Evolutionary conservation across 257 asterid species (phyloP), one percentile per base, ranked within the genome.

Genomic region (Lithospermum erythrorhizon): DNA sequence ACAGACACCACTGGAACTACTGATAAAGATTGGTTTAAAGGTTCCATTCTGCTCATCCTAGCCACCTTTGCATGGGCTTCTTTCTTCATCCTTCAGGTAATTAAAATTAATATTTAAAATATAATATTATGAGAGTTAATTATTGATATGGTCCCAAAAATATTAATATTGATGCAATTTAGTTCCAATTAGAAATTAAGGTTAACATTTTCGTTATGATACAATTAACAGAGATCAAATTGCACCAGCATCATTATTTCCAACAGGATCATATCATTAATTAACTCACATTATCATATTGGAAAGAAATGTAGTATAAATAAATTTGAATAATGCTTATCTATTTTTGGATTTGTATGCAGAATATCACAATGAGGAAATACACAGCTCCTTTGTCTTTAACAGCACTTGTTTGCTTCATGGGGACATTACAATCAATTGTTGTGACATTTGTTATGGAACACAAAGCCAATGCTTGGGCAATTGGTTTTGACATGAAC

Each of bases 61-160:
- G 98, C 96, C 59, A 85, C 98, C 25, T 61, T 90, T 48, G 91
- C 95, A 6, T 90, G 98, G 98, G 91, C 98, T 32, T 74, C 89
- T 52, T 83, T 90, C 87, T 87, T 87, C 75, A 85, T 87, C 57
- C 85, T 90, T 67, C 96, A 86, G 89, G 89, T 84, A 7, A 3
- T 37, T 53, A 24, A 1, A 24, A 24, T n/a, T n/a, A n/a, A n/a
- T n/a, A n/a, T n/a, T n/a, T n/a, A n/a, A n/a, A n/a, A n/a, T n/a
- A n/a, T n/a, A n/a, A n/a, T n/a, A n/a, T n/a, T n/a, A n/a, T n/a
- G n/a, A n/a, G n/a, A n/a, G n/a, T n/a, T n/a, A n/a, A n/a, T n/a
- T n/a, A n/a, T n/a, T n/a, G n/a, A n/a, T n/a, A n/a, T n/a, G n/a
- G n/a, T n/a, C n/a, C n/a, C n/a, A n/a, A n/a, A n/a, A n/a, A n/a